These are phyloP conservation scores for Inga oerstediana DNA, from an alignment of 306 rosid genomes.

Conservation along the genomic window DNA sequence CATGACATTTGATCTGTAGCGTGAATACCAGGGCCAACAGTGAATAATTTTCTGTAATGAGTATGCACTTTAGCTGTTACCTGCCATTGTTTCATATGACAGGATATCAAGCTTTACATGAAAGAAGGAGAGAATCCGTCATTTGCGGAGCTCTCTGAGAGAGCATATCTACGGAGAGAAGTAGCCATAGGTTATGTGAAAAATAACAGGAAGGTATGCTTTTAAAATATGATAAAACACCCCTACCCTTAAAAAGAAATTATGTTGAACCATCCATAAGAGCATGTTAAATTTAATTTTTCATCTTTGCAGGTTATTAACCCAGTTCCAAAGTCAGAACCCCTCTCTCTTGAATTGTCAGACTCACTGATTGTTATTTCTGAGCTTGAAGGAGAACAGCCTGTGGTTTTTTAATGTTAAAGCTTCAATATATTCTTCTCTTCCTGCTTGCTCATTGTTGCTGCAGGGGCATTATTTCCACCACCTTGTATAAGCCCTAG, in stretches of 20 bases:
- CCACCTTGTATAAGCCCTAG: background rate
- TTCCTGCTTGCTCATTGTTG: background rate
- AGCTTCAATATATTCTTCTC: constrained; percentile 7
- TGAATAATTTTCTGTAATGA: background rate
- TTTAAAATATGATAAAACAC: background rate
- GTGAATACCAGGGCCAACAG: background rate
- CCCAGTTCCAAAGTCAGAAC: constrained; percentile 82
- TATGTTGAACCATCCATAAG: constrained; percentile 9
- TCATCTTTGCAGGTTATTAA: constrained; percentile 74
- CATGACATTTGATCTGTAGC: background rate
- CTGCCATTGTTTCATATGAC: constrained; percentile 30
- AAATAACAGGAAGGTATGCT: constrained; percentile 73
- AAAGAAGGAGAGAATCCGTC: constrained; percentile 89
- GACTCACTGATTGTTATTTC: constrained; percentile 92
- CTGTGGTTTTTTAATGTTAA: constrained; percentile 40
- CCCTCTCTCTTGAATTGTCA: constrained; percentile 72
- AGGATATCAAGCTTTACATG: constrained; percentile 85
- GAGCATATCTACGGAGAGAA: constrained; percentile 85
- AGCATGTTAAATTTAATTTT: constrained; percentile 32
- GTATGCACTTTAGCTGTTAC: constrained; percentile 2
- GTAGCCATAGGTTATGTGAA: constrained; percentile 95
- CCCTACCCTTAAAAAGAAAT: background rate
- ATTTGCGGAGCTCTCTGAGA: constrained; percentile 78
- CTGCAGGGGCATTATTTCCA: background rate
- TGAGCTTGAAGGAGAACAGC: constrained; percentile 92